Evolutionary conservation across 495 filamentous ascomycete genomes (phyloP), one percentile per base, ranked within the genome.

Genomic region (Aspergillus egyptiacus): DNA sequence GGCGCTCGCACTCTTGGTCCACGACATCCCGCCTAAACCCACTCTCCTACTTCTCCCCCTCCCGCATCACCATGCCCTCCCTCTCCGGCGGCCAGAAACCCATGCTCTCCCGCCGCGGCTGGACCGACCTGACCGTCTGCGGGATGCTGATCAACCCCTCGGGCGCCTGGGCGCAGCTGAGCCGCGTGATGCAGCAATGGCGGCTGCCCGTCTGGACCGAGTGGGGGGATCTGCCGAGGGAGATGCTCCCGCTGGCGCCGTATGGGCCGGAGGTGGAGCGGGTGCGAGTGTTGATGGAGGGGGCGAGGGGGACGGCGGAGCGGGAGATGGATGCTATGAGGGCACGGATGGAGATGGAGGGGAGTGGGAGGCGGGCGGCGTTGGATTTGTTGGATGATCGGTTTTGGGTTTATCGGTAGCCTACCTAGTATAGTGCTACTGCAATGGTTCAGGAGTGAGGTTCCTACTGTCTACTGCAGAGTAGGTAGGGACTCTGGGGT

Each of bases 321-420:
- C 4, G 20, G 28, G 30, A 42, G 47, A 1, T 50, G 11, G 38
- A 50, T 42, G 47, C 47, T 19, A 7, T 43, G 27, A 28, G 35
- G 13, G 47, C 47, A 10, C 15, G 37, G 30, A 2, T 40, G 28
- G 23, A 32, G 30, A 25, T 50, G 3, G 37, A 50, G 38, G 3
- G 35, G 28, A 19, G 23, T 13, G 47, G 47, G 9, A 31, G 38
- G 6, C 38, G 43, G 37, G 8, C 23, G 9, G 47, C 47, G 37
- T 19, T 50, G 47, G 47, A 50, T 42, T 28, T 50, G 38, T 10
- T 50, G 19, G 47, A 50, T 50, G 47, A 50, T 42, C 37, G 47
- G 28, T 19, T 41, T 42, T 50, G 18, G 17, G 47, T 50, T 32
- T 50, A 50, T 50, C 37, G 47, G 41, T 44, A 43, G 40, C 33